Base-by-base conservation (phyloP, 176 grass and related monocot genomes). In the Phyllostachys edulis region DNA sequence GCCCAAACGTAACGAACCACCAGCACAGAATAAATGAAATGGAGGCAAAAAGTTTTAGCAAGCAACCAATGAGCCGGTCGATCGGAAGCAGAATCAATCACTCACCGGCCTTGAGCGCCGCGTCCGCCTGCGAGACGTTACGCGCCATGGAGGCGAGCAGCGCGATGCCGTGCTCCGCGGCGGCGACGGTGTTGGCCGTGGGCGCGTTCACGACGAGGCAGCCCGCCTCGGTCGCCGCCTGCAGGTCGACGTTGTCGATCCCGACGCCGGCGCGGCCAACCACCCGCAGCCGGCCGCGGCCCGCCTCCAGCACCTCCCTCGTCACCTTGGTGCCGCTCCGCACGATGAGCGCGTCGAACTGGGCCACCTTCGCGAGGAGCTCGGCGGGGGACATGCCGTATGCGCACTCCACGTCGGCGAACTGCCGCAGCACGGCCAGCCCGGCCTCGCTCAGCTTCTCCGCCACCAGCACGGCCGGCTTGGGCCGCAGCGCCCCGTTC, bases 241-340 rank as follows among this genome's bases (percentile, higher is more conserved):
- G 93, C 23, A 95, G 67, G 86, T 95, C 93, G 69, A 95, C 90
- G 80, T 95, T 95, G 88, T 95, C 93, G 79, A 92, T 95, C 80
- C 93, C 90, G 34, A 95, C 90, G 32, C 93, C 93, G 29, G 93
- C 93, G 18, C 93, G 78, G 7, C 90, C 93, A 2, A 92, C 93
- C 1, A 92, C 93, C 14, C 82, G 84, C n/a, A 95, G 85, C 36
- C 90, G 67, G 0, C 88, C 90, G 17, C 80, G 63, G 0, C 86
- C 84, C 1, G 92, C 92, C 67, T 90, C 90, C 57, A 94, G 85
- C 77, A 94, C 92, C 66, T 94, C 92, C 64, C 92, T 75, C 29
- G 92, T 89, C 60, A 94, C 92, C 84, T 92, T 94, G 18, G 92
- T 94, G 45, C 87, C 92, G 77, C 92, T 94, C 12, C 92, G 80